These are phyloP conservation scores for Reutealis trisperma DNA, from an alignment of 345 rosid species.

Conservation along the genomic window DNA sequence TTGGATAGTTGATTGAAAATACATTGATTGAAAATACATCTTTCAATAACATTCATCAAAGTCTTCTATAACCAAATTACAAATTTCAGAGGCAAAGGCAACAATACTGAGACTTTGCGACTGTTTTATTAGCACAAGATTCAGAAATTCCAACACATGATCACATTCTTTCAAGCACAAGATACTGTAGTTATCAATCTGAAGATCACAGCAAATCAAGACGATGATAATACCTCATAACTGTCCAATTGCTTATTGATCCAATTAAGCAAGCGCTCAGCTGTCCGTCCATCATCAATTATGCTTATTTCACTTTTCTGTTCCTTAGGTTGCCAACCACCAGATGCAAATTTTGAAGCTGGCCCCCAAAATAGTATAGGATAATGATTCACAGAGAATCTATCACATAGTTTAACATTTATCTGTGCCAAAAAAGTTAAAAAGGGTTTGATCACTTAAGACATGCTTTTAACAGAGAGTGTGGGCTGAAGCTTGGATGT, in stretches of 20 bases:
- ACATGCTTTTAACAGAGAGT: conserved; percentile 13
- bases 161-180: background rate
- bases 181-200: background rate
- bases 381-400: conserved; percentile 76
- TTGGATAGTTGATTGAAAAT: background rate
- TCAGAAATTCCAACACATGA: conserved; percentile 1
- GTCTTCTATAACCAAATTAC: too few species aligned
- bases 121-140: background rate
- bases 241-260: conserved; percentile 87
- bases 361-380: conserved; percentile 94
- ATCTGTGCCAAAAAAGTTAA: conserved; percentile 69
- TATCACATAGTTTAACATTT: conserved; percentile 82
- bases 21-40: background rate
- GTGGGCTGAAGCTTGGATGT: too few species aligned
- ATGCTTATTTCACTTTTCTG: conserved; percentile 53
- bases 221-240: conserved; percentile 38
- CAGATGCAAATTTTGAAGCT: conserved; percentile 61
- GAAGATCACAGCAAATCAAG: conserved; percentile 8
- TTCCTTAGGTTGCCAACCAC: conserved; percentile 63
- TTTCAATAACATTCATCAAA: too few species aligned
- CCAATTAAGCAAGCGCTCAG: conserved; percentile 82
- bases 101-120: background rate
- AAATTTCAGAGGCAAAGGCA: too few species aligned
- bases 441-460: conserved; percentile 30
- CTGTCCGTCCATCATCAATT: conserved; percentile 78